phyloP scores from a whole-genome alignment of 129 eudicot genomes.

The Sambucus nigra region DNA sequence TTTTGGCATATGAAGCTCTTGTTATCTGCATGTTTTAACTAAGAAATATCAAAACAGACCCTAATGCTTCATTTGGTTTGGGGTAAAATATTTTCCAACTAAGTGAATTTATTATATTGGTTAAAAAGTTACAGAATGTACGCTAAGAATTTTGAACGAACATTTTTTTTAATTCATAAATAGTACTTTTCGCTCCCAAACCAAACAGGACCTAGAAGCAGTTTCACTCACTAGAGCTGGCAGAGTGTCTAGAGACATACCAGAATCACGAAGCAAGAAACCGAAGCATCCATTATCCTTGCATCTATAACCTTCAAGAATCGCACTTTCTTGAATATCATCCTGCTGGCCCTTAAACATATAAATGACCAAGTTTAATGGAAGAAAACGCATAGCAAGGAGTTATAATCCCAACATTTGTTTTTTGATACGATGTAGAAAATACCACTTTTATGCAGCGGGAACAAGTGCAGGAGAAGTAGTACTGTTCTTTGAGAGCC shows the following conservation, averaged over 20 bases:
- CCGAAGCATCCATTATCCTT: constrained; percentile 52
- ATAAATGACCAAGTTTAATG: constrained; percentile 6
- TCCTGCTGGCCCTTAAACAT: constrained; percentile 56
- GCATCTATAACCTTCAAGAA: constrained; percentile 91
- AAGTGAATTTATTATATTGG: too few relatives aligned
- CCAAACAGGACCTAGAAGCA: too few relatives aligned
- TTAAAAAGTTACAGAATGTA: too few relatives aligned
- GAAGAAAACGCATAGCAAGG: constrained; percentile 1
- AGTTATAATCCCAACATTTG: not conserved
- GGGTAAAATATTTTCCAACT: too few relatives aligned
- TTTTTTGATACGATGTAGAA: not conserved
- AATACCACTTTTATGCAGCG: constrained; percentile 68
- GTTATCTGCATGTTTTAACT: constrained; percentile 33
- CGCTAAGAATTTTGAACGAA: too few relatives aligned
- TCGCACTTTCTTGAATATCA: constrained; percentile 87
- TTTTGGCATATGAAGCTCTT: constrained; percentile 72
- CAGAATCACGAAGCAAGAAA: constrained; percentile 80
- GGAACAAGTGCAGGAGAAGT: constrained; percentile 72
- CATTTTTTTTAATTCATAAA: too few relatives aligned
- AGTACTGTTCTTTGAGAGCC: constrained; percentile 84
- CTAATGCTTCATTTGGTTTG: not conserved
- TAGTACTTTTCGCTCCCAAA: too few relatives aligned
- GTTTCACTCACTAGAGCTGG: constrained; percentile 8
- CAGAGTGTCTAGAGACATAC: constrained; percentile 34
- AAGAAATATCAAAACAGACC: constrained; percentile 8